A percentile compares a stretch with the other conserved stretches of the same genome.
These are phyloP conservation scores for Collybia nuda DNA, from an alignment of 768 basidiomycete species.

Conservation along the genomic window DNA sequence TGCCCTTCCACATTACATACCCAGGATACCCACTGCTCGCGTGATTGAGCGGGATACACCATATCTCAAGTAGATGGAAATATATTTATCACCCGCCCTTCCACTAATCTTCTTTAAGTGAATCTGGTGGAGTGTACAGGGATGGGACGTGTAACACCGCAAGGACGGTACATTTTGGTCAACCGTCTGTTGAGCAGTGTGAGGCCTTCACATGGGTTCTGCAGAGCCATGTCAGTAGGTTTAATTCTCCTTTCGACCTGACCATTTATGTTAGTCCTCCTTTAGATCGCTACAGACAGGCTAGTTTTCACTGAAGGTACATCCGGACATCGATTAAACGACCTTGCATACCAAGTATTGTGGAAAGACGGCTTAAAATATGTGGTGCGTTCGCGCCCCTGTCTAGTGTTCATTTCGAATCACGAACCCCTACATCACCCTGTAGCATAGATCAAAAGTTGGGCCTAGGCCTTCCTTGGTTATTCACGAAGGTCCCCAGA, in stretches of 20 bases:
- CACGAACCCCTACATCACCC: slow-evolving; percentile 9
- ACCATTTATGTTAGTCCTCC: slow-evolving; percentile 15
- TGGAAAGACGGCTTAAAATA: slow-evolving; percentile 89
- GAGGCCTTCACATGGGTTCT: slow-evolving; percentile 94
- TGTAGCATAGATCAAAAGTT: slow-evolving; percentile 88
- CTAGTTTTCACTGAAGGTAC: slow-evolving; percentile 92
- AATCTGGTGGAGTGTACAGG: slow-evolving; percentile 87
- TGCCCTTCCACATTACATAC: slow-evolving; percentile 91
- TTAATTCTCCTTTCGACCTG: slow-evolving; percentile 12
- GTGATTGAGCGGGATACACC: slow-evolving; percentile 79
- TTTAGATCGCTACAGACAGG: slow-evolving; percentile 85
- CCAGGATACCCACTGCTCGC: slow-evolving; percentile 63
- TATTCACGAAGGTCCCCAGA: slow-evolving; percentile 83
- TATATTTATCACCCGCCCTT: slow-evolving; percentile 11
- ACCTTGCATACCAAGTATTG: slow-evolving; percentile 83
- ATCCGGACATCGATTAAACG: slow-evolving; percentile 79
- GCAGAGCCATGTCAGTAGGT: slow-evolving; percentile 91
- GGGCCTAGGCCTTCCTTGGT: slow-evolving; percentile 87
- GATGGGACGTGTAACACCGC: slow-evolving; percentile 92
- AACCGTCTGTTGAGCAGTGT: slow-evolving; percentile 81
- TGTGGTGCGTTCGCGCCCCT: slow-evolving; percentile 42
- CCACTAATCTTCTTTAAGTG: slow-evolving; percentile 44
- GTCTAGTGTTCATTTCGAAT: slow-evolving; percentile 1
- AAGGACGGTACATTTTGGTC: slow-evolving; percentile 82
- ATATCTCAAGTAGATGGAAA: slow-evolving; percentile 89